A percentile compares a stretch with the other conserved stretches of the same genome.
Conservation (phyloP, 2,329 filamentous ascomycete genomes). For the Penicillium griseofulvum region DNA sequence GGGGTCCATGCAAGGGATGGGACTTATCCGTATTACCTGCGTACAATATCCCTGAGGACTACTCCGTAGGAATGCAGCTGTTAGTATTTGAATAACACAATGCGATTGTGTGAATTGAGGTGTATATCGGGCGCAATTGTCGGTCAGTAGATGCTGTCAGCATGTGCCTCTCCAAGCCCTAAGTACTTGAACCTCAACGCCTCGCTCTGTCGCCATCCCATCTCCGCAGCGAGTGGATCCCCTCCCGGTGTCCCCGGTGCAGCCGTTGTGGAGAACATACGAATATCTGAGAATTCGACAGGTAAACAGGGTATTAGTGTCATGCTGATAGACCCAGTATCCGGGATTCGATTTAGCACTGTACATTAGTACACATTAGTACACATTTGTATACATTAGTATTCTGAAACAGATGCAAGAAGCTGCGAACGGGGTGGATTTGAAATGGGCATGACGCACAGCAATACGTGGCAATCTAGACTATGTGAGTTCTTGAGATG, state of each 20-base stretch:
- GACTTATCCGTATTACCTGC: background rate
- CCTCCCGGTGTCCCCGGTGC: background rate
- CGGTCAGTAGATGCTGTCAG: background rate
- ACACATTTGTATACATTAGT: too few species aligned
- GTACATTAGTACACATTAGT: background rate
- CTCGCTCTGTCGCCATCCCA: background rate
- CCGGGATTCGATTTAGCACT: background rate
- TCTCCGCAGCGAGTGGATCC: background rate
- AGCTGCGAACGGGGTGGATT: background rate
- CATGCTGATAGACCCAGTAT: background rate
- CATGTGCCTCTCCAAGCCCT: background rate
- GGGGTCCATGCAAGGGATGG: conserved; percentile 3
- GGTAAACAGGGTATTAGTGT: background rate
- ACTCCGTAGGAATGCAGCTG: too few species aligned
- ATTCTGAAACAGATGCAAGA: background rate
- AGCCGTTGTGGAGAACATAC: background rate
- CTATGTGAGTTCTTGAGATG: background rate
- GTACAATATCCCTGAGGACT: background rate
- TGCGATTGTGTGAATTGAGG: background rate
- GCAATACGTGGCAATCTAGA: background rate
- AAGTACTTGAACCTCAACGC: background rate
- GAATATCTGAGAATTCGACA: background rate
- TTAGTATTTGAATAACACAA: background rate
- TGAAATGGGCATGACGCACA: background rate
- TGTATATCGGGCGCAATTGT: background rate